Evolutionary conservation across 768 basidiomycete species (phyloP), one percentile per base, ranked within the genome.

Genomic region (Tricholoma flavovirens): DNA sequence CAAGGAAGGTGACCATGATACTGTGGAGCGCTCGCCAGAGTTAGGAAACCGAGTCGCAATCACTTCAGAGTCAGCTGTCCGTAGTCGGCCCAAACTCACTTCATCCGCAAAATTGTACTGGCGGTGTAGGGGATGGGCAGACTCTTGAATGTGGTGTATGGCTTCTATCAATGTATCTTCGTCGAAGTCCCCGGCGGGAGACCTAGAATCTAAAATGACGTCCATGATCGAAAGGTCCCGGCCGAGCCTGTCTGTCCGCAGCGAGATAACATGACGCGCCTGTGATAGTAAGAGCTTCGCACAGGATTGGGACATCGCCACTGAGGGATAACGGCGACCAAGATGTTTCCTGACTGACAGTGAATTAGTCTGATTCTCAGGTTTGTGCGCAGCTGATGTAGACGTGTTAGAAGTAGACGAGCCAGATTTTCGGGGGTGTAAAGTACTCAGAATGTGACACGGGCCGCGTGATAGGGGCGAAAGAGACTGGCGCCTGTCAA

Each of bases 21-120:
- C 73, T 40, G 78, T 78, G 52, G 74, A 80, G 45, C 78, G 76
- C 68, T 78, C 77, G 57, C 73, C 73, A 55, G 78, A 80, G 15
- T 76, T 69, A 38, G 73, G 69, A 66, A 67, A 71, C 60, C 60
- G 57, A 43, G 52, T 58, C 22, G 43, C 53, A 22, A 55, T 35
- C 7, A 38, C 58, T 29, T 54, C 38, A 15, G 5, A 29, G 30
- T 26, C 38, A 10, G 12, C 9, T 17, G 53, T 51, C 21, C 60
- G 56, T 19, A 49, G 58, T 69, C 65, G 29, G 64, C 67, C 75
- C 72, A 74, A 66, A 58, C 66, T 71, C 45, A 59, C 59, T 56
- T 62, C 62, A 60, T 70, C 69, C 49, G 58, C 61, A 48, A 71
- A 63, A 49, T 57, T 55, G 62, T 69, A 67, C 51, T 59, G 60